Base-by-base conservation (phyloP, 2,329 filamentous ascomycete species). In the Botryotinia narcissicola region DNA sequence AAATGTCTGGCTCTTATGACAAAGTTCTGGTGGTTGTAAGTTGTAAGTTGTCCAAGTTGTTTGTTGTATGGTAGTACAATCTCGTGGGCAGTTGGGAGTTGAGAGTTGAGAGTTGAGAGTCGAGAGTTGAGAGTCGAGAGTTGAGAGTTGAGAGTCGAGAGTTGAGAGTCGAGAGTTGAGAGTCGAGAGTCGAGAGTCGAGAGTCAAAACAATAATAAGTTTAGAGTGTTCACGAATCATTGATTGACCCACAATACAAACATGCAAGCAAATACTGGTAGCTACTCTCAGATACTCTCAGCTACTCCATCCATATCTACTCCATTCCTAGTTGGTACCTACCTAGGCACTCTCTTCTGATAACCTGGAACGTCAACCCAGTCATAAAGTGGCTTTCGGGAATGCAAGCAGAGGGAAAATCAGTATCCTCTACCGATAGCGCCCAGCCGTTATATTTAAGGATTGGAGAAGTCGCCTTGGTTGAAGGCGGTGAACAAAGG, bases 401-500 rank as follows among this genome's bases (percentile, higher is more conserved):
- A 62, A 62, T 42, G 60, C 35, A 62, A 62, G 60, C 35, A 22
- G 59, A 61, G 59, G 32, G 32, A 14, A 22, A 22, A 35, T 35
- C 18, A 35, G 25, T 2, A 35, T 35, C 57, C 32, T 35, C 35
- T 35, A 35, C 57, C 32, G 25, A 10, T 20, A 37, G 32, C 59
- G 22, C 59, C 57, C 29, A 12, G 22, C 35, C 59, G 22, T 25
- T 61, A 61, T 61, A 61, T 40, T 61, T n/a, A 42, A 4, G 22
- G 60, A 18, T 62, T 62, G 35, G 60, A 54, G 48, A 14, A 54
- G 48, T 35, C 29, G 35, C 12, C 12, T 5, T 42, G 60, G 25
- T 25, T 51, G 32, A 35, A 20, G 67, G 67, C 51, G 67, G 67
- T 59, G 67, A 61, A 70, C n/a, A 44, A 61, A 59, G 37, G 22